Conservation (phyloP, 768 basidiomycete genomes). For the Trametes maxima region DNA sequence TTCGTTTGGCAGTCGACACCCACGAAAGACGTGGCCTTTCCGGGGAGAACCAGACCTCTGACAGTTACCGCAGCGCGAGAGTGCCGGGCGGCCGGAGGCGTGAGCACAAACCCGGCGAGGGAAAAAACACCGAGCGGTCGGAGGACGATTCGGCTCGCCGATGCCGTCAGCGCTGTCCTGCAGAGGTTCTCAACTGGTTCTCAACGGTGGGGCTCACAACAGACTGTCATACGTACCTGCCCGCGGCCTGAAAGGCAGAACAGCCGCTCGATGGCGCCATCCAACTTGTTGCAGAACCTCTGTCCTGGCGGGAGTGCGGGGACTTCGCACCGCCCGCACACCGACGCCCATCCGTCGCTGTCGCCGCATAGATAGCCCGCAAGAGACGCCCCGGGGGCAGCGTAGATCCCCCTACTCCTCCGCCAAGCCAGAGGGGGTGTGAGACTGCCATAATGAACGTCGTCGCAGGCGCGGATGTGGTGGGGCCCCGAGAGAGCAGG, state of each 20-base stretch:
- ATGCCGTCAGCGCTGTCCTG: slow-evolving; percentile 17
- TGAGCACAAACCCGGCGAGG: neutral
- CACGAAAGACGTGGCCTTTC: neutral
- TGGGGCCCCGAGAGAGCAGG: neutral
- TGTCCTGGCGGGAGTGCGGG: neutral
- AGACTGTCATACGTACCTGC: neutral
- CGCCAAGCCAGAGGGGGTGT: neutral
- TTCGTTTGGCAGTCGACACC: neutral
- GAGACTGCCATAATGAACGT: neutral
- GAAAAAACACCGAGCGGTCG: slow-evolving; percentile 15
- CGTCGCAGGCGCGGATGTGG: neutral
- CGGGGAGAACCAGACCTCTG: neutral
- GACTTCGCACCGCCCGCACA: neutral
- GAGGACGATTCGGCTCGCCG: slow-evolving; percentile 9
- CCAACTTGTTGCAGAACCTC: neutral
- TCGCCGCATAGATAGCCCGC: neutral
- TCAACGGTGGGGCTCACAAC: slow-evolving; percentile 1
- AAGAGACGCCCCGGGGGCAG: neutral
- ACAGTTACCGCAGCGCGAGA: slow-evolving; percentile 1
- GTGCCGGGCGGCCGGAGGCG: slow-evolving; percentile 6
- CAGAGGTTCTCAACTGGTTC: slow-evolving; percentile 3
- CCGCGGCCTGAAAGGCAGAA: neutral
- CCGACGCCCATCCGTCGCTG: slow-evolving; percentile 5
- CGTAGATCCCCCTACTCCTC: slow-evolving; percentile 7
- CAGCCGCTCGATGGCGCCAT: slow-evolving; percentile 18